Evolutionary conservation across 2,329 filamentous ascomycete species (phyloP).

Genomic region (Epichloe gansuensis): DNA sequence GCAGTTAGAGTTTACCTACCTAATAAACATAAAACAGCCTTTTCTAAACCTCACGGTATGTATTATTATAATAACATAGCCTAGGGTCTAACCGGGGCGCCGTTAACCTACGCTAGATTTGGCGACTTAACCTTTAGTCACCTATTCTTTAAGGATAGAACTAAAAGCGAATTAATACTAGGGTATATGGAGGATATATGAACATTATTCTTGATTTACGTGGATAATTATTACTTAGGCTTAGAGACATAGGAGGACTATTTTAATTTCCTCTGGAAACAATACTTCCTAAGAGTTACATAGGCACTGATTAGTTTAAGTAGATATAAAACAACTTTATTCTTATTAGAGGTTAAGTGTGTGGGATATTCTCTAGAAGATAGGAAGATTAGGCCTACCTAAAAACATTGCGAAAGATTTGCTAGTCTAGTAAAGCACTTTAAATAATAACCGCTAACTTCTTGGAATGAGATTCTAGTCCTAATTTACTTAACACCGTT

Average conservation of each 20-base stretch:
- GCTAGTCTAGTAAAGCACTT: neutral
- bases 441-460: neutral
- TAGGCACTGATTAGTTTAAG: neutral
- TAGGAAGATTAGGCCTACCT: neutral
- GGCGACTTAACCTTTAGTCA: too few species aligned
- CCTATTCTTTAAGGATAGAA: too few species aligned
- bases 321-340: neutral
- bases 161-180: neutral
- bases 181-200: too few species aligned
- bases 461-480: neutral
- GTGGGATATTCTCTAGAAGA: neutral
- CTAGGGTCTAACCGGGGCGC: too few species aligned
- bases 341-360: too few species aligned
- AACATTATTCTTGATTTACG: too few species aligned
- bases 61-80: too few species aligned
- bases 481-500: neutral
- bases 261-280: neutral
- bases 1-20: too few species aligned
- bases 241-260: neutral
- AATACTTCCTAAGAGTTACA: neutral
- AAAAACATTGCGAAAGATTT: neutral
- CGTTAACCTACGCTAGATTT: too few species aligned
- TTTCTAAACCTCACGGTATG: neutral
- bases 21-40: neutral
- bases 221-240: neutral